A percentile compares a stretch with the other conserved stretches of the same genome.
These are phyloP conservation scores for Schizophyllum commune DNA, from an alignment of 1,284 basidiomycete genomes.

Conservation along the genomic window DNA sequence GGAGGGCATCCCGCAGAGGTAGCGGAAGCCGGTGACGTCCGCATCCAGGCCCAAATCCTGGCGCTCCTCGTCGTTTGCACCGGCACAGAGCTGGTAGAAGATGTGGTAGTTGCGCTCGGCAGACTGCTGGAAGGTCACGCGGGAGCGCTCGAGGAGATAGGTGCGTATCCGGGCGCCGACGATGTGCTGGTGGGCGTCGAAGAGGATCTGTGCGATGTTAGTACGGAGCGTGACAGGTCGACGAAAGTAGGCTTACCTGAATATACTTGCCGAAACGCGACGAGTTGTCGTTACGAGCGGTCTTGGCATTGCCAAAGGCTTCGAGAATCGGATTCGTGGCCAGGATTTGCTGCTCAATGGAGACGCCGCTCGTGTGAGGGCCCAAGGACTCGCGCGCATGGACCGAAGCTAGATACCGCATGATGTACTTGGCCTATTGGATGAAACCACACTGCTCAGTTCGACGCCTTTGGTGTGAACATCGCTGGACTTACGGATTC, in stretches of 20 bases:
- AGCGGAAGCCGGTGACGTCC: constrained; percentile 84
- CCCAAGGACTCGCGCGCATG: constrained; percentile 47
- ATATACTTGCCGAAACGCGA: constrained; percentile 99
- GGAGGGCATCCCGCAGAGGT: constrained; percentile 83
- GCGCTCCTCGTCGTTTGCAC: constrained; percentile 88
- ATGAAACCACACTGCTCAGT: constrained; percentile 1
- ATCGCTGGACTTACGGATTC: constrained; percentile 67
- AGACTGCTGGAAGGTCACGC: constrained; percentile 94
- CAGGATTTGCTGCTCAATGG: constrained; percentile 94
- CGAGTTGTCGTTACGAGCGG: constrained; percentile 97
- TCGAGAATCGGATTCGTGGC: constrained; percentile 99
- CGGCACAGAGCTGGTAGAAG: constrained; percentile 98
- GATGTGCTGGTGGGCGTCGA: constrained; percentile 91
- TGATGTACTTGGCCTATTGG: constrained; percentile 90
- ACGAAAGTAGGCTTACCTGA: constrained; percentile 52
- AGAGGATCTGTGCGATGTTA: constrained; percentile 66
- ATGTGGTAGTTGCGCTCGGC: constrained; percentile 99
- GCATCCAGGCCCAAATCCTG: constrained; percentile 87
- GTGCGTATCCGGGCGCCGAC: constrained; percentile 97
- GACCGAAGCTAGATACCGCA: constrained; percentile 97
- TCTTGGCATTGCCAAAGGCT: constrained; percentile 99
- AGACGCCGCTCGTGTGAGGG: constrained; percentile 60
- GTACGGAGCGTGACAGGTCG: neutral
- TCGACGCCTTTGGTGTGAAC: neutral
- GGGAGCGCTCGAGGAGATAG: constrained; percentile 95